These are phyloP conservation scores for Debaryomyces prosopidis DNA, from an alignment of 805 yeast genomes.

Conservation along the genomic window DNA sequence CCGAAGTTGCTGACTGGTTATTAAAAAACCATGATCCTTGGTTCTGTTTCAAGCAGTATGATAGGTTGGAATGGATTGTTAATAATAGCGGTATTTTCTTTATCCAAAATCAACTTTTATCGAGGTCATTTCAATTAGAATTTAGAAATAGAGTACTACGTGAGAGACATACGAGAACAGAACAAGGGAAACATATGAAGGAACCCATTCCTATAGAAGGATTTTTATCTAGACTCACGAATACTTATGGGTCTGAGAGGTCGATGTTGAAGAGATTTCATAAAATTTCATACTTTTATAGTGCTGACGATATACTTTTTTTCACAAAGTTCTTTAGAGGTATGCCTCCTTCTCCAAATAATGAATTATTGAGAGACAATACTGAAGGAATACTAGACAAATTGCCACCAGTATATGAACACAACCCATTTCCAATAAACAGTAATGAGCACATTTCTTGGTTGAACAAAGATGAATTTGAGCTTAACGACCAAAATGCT, in stretches of 20 bases:
- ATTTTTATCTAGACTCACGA: slow-evolving; percentile 59
- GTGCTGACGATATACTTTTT: slow-evolving; percentile 62
- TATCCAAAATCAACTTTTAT: slow-evolving; percentile 29
- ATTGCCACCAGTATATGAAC: slow-evolving; percentile 42
- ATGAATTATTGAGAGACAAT: slow-evolving; percentile 13
- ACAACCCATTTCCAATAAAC: slow-evolving; percentile 57
- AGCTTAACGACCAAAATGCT: slow-evolving; percentile 55
- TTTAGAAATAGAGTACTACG: slow-evolving; percentile 49
- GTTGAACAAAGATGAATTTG: slow-evolving; percentile 52
- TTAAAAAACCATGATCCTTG: slow-evolving; percentile 34
- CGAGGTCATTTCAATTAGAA: slow-evolving; percentile 54
- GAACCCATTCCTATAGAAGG: slow-evolving; percentile 88
- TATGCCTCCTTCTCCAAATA: slow-evolving; percentile 58
- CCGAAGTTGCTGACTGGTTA: slow-evolving; percentile 15
- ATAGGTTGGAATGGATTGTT: slow-evolving; percentile 59
- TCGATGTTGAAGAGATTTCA: slow-evolving; percentile 43
- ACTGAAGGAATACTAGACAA: slow-evolving; percentile 13
- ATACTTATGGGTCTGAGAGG: slow-evolving; percentile 46
- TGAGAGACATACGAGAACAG: slow-evolving; percentile 24
- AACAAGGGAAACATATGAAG: neutral
- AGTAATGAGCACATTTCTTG: slow-evolving; percentile 57
- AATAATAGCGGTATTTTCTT: slow-evolving; percentile 28
- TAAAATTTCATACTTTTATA: slow-evolving; percentile 61
- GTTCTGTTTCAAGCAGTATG: slow-evolving; percentile 66
- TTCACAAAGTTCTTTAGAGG: slow-evolving; percentile 56